Percentiles rank a stretch among this genome's conserved stretches.
Conservation (phyloP, 495 filamentous ascomycete species). For the Xylaria cubensis region DNA sequence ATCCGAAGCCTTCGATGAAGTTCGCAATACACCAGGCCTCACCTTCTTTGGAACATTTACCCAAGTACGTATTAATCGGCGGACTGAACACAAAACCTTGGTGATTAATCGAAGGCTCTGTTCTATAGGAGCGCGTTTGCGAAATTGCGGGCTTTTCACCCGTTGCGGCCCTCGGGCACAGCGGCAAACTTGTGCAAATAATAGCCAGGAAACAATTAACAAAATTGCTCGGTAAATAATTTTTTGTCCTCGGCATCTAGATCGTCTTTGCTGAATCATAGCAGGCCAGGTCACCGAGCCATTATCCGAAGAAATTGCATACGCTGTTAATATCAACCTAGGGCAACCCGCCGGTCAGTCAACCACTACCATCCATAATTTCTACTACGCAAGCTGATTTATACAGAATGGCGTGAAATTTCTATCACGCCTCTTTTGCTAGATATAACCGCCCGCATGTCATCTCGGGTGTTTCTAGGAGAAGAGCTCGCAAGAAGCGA, state of each 20-base stretch:
- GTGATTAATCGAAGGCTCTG: not conserved
- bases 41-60: constrained; percentile 46
- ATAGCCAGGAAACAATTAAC: constrained; percentile 56
- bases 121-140: constrained; percentile 22
- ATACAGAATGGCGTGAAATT: constrained; percentile 39
- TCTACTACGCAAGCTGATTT: not conserved
- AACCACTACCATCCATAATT: not conserved
- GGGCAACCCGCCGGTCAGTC: constrained; percentile 27
- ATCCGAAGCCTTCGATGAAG: constrained; percentile 53
- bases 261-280: not conserved
- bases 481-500: constrained; percentile 52
- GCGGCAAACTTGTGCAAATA: constrained; percentile 41
- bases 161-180: constrained; percentile 38
- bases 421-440: constrained; percentile 31
- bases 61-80: constrained; percentile 39
- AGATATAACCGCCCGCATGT: constrained; percentile 49
- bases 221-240: constrained; percentile 49
- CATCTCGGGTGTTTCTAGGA: constrained; percentile 57
- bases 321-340: constrained; percentile 43
- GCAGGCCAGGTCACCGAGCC: constrained; percentile 43
- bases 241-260: not conserved
- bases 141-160: constrained; percentile 56
- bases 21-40: constrained; percentile 50
- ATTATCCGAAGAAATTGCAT: constrained; percentile 51
- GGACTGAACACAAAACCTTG: not conserved